Evolutionary conservation across 2,329 filamentous ascomycete genomes (phyloP).

Genomic region (Ceratocystis eucalypticola): DNA sequence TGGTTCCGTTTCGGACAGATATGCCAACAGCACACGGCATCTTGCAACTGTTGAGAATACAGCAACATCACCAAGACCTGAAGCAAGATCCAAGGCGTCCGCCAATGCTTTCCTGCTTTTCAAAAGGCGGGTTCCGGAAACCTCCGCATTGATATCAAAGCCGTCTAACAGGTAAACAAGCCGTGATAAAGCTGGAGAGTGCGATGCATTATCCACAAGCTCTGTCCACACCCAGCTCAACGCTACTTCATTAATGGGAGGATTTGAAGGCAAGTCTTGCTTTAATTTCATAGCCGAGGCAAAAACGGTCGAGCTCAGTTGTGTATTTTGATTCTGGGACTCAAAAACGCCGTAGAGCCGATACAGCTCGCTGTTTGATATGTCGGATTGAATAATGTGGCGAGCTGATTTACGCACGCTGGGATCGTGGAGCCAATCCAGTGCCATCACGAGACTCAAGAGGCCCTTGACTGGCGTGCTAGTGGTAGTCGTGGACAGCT

Average conservation of each 20-base stretch:
- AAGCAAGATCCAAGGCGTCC: slow-evolving; percentile 40
- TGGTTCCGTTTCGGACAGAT: slow-evolving; percentile 38
- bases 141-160: slow-evolving; percentile 16
- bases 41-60: slow-evolving; percentile 45
- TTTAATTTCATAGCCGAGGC: slow-evolving; percentile 35
- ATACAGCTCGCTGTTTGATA: slow-evolving; percentile 55
- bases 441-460: slow-evolving; percentile 55
- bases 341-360: slow-evolving; percentile 69
- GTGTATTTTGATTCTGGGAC: slow-evolving; percentile 39
- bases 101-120: slow-evolving; percentile 41
- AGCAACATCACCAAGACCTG: slow-evolving; percentile 36
- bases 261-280: background rate
- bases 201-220: slow-evolving; percentile 29
- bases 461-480: slow-evolving; percentile 28
- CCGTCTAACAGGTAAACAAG: slow-evolving; percentile 31
- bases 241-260: slow-evolving; percentile 7
- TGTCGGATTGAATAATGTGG: slow-evolving; percentile 52
- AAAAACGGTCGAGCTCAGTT: slow-evolving; percentile 51
- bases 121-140: slow-evolving; percentile 33
- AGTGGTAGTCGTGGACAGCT: slow-evolving; percentile 37
- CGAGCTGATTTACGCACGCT: slow-evolving; percentile 58
- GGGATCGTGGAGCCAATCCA: slow-evolving; percentile 45
- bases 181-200: slow-evolving; percentile 25
- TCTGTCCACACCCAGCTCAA: slow-evolving; percentile 52
- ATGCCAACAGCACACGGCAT: slow-evolving; percentile 51